A percentile compares a stretch with the other conserved stretches of the same genome.
Conservation (phyloP, 441 rosid genomes). For the Erysimum cheiri region DNA sequence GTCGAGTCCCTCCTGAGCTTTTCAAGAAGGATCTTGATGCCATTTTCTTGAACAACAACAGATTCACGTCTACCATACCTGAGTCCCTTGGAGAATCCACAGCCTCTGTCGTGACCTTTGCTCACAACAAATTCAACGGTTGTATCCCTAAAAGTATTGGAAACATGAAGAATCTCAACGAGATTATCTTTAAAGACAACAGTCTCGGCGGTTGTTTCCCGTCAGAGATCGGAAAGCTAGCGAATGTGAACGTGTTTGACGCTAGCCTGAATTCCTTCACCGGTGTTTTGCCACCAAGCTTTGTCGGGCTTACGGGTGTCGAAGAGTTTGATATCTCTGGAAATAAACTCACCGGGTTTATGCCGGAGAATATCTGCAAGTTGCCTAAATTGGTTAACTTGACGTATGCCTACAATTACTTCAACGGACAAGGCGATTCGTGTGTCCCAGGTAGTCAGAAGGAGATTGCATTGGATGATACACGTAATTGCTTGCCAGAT, state of each 20-base stretch:
- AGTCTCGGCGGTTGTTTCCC: constrained; percentile 78
- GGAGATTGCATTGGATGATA: constrained; percentile 56
- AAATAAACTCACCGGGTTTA: constrained; percentile 68
- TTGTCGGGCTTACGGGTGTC: constrained; percentile 50
- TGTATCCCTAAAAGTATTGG: constrained; percentile 80
- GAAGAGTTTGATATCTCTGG: constrained; percentile 54
- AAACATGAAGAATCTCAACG: constrained; percentile 67
- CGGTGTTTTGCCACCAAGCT: constrained; percentile 58
- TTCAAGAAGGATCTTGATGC: constrained; percentile 71
- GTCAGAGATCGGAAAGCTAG: constrained; percentile 59
- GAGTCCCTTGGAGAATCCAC: constrained; percentile 68
- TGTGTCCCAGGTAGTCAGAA: constrained; percentile 52
- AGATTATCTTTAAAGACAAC: constrained; percentile 63
- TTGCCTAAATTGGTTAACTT: constrained; percentile 63
- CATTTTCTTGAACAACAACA: constrained; percentile 75
- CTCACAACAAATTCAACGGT: constrained; percentile 73
- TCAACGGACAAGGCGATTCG: constrained; percentile 54
- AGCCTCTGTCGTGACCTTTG: constrained; percentile 66
- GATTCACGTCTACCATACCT: constrained; percentile 71
- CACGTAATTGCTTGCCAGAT: constrained; percentile 60
- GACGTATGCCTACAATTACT: constrained; percentile 65
- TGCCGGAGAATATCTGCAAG: constrained; percentile 59
- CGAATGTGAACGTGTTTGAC: constrained; percentile 61
- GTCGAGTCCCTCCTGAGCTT: constrained; percentile 60
- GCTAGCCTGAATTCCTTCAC: constrained; percentile 59